Evolutionary conservation across 164 flowering plant genomes (phyloP).

Genomic region (Berberis thunbergii): DNA sequence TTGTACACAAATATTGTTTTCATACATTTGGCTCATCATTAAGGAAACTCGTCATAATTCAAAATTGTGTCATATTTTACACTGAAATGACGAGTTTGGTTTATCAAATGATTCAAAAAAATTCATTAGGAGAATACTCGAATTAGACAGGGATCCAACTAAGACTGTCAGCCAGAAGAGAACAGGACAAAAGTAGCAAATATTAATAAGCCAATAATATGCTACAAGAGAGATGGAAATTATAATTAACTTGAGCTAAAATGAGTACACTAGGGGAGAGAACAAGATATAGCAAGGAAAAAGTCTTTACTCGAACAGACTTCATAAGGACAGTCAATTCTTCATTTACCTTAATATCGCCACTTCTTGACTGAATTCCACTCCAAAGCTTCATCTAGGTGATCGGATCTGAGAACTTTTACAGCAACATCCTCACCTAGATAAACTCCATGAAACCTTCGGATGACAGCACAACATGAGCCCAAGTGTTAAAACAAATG

Average conservation of each 20-base stretch:
- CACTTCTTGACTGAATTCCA: conserved; percentile 86
- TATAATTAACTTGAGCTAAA: background rate
- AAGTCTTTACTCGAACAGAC: too few relatives aligned
- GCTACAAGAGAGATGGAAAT: background rate
- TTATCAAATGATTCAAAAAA: too few relatives aligned
- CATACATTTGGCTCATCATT: too few relatives aligned
- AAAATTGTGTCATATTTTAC: too few relatives aligned
- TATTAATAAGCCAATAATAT: background rate
- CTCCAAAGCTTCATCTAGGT: conserved; percentile 56
- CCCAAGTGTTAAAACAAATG: conserved; percentile 6
- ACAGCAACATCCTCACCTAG: conserved; percentile 83
- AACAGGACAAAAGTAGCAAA: background rate
- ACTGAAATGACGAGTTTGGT: too few relatives aligned
- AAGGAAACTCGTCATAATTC: too few relatives aligned
- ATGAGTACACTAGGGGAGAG: background rate
- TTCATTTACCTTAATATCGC: conserved; percentile 57
- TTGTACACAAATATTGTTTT: too few relatives aligned
- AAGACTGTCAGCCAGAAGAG: background rate
- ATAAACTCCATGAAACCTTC: conserved; percentile 72
- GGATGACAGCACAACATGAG: background rate
- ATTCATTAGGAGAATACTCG: too few relatives aligned
- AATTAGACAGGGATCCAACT: too few relatives aligned
- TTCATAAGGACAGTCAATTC: background rate
- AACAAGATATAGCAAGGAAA: background rate
- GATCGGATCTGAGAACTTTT: conserved; percentile 69